These are phyloP conservation scores for Gloeopeniophorella convolvens DNA, from an alignment of 768 basidiomycete species.

Conservation along the genomic window DNA sequence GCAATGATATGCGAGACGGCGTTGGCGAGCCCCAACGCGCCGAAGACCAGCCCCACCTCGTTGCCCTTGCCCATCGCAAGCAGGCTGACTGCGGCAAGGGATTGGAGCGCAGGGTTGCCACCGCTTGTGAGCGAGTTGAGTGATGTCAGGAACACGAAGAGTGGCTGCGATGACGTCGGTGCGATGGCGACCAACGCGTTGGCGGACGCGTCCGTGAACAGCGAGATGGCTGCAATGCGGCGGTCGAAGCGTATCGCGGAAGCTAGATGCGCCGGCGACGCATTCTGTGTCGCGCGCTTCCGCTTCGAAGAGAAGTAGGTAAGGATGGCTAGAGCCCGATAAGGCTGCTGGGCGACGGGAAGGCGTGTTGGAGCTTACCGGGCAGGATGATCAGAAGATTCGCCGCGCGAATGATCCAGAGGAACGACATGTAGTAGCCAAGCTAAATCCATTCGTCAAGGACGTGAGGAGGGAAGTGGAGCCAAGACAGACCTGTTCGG, in stretches of 20 bases:
- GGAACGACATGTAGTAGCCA: constrained; percentile 21
- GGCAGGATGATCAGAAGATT: constrained; percentile 20
- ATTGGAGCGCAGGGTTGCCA: constrained; percentile 20
- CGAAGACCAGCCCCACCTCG: constrained; percentile 21
- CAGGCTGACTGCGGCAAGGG: constrained; percentile 21
- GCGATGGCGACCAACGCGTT: constrained; percentile 19
- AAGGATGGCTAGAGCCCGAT: constrained; percentile 16
- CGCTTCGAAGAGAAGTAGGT: constrained; percentile 15
- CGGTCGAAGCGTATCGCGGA: constrained; percentile 20
- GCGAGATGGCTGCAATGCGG: constrained; percentile 18
- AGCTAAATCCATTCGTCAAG: constrained; percentile 11
- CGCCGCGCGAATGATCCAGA: constrained; percentile 18
- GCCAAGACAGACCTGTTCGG: constrained; percentile 16
- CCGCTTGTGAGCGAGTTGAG: constrained; percentile 20
- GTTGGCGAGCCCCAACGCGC: constrained; percentile 19
- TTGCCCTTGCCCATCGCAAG: constrained; percentile 21
- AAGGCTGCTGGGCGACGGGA: background rate
- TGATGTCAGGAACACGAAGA: constrained; percentile 19
- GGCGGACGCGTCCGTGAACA: constrained; percentile 20
- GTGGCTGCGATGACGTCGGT: constrained; percentile 21
- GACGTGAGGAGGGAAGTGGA: background rate
- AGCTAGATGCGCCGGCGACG: constrained; percentile 3
- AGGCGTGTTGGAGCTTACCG: constrained; percentile 4
- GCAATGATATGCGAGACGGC: constrained; percentile 20
- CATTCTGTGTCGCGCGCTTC: background rate